Evolutionary conservation across 2,329 filamentous ascomycete species (phyloP).

Genomic region (Fusarium sp.): DNA sequence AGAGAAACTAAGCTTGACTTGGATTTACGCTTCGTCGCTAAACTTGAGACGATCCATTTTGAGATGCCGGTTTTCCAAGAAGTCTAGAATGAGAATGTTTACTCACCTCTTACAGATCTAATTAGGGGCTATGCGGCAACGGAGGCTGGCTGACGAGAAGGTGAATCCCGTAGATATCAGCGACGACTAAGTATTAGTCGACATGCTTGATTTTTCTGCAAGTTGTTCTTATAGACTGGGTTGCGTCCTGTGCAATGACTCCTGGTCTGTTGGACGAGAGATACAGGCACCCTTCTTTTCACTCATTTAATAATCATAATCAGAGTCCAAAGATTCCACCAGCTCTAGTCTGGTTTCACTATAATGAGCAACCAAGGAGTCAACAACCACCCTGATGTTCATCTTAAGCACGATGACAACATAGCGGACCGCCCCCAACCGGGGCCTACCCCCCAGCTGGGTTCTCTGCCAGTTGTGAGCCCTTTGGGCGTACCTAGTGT

Average conservation of each 20-base stretch:
- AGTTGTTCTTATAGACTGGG: not conserved
- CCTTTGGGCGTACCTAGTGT: not conserved
- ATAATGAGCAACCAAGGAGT: conserved; percentile 3
- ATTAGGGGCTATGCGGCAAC: not conserved
- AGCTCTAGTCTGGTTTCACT: not conserved
- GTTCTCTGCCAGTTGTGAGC: not conserved
- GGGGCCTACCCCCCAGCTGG: not conserved
- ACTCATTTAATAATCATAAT: not conserved
- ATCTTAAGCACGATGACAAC: not conserved
- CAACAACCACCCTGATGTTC: not conserved
- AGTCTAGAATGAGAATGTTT: conserved; percentile 3
- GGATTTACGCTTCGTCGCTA: not conserved
- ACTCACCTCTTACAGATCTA: conserved; percentile 13
- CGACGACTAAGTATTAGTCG: not conserved
- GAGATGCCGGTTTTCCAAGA: not conserved
- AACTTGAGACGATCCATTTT: not conserved
- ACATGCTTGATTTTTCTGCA: not conserved
- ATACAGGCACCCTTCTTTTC: not conserved
- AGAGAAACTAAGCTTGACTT: not conserved
- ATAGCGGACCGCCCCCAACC: too few species aligned
- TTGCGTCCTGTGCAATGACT: not conserved
- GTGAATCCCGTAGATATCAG: not conserved
- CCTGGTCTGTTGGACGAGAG: not conserved
- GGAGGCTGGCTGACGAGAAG: conserved; percentile 23
- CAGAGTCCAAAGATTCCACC: not conserved